These are phyloP conservation scores for Mortierella sp. DNA, from an alignment of 371 early-diverging fungal species.

Conservation along the genomic window DNA sequence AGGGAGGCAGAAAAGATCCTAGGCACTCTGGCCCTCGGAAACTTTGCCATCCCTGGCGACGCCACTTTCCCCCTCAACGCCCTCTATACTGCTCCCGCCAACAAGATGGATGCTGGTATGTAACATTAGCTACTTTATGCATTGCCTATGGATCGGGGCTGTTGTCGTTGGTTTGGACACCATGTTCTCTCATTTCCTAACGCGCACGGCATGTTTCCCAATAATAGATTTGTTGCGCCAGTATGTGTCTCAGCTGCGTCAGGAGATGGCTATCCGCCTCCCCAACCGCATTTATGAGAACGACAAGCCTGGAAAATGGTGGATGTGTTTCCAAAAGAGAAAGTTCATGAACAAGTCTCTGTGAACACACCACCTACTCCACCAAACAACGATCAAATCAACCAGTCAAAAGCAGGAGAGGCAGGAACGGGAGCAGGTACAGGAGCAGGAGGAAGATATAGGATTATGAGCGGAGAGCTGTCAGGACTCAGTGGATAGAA, in stretches of 20 bases:
- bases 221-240: constrained; percentile 84
- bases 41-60: constrained; percentile 96
- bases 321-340: constrained; percentile 97
- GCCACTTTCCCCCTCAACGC: constrained; percentile 92
- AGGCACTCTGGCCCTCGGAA: constrained; percentile 86
- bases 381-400: not conserved
- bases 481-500: not conserved
- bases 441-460: not conserved
- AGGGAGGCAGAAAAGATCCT: constrained; percentile 84
- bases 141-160: not conserved
- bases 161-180: not conserved
- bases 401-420: not conserved
- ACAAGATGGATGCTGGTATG: constrained; percentile 83
- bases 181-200: not conserved
- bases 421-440: not conserved
- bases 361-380: constrained; percentile 37
- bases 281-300: constrained; percentile 85
- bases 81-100: constrained; percentile 85
- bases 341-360: constrained; percentile 95
- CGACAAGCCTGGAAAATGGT: constrained; percentile 95
- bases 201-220: not conserved
- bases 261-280: constrained; percentile 87
- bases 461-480: not conserved
- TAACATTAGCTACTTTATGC: not conserved
- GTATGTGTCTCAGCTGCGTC: constrained; percentile 92